Evolutionary conservation across 2,329 filamentous ascomycete genomes (phyloP).

Genomic region (Zasmidium angulare): DNA sequence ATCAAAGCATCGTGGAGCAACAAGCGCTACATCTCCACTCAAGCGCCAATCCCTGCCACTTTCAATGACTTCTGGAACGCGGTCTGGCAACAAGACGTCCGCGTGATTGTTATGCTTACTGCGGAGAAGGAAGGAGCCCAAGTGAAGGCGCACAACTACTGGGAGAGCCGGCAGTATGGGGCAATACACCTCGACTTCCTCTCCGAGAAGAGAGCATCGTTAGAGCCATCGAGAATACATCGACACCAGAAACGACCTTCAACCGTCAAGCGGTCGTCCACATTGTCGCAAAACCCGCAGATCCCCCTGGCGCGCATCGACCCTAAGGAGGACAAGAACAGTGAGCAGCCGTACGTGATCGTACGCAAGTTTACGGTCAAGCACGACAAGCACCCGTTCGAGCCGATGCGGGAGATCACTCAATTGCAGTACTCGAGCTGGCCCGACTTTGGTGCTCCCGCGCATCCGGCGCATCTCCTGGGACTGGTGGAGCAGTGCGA

Average conservation of each 20-base stretch:
- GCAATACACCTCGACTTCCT: conserved; percentile 71
- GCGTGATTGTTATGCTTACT: conserved; percentile 94
- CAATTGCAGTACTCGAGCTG: conserved; percentile 94
- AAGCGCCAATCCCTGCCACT: conserved; percentile 88
- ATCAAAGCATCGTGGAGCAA: conserved; percentile 77
- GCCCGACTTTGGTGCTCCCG: conserved; percentile 94
- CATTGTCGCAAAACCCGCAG: conserved; percentile 35
- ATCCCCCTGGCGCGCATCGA: conserved; percentile 30
- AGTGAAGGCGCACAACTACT: conserved; percentile 93
- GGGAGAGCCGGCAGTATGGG: conserved; percentile 78
- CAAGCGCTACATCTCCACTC: conserved; percentile 92
- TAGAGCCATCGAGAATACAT: conserved; percentile 63
- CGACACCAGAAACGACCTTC: conserved; percentile 39
- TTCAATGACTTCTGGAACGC: conserved; percentile 98
- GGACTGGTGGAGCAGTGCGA: conserved; percentile 88
- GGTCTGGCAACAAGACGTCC: conserved; percentile 93
- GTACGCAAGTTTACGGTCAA: conserved; percentile 84
- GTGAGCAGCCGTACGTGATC: conserved; percentile 71
- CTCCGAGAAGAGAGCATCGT: conserved; percentile 77
- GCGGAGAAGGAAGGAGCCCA: conserved; percentile 92
- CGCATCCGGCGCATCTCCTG: conserved; percentile 82
- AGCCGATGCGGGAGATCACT: conserved; percentile 85
- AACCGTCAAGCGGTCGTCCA: conserved; percentile 37
- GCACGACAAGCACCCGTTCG: conserved; percentile 75
- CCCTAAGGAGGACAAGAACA: conserved; percentile 24